Percentiles rank a stretch among this genome's conserved stretches.
These are phyloP conservation scores for Hanseniaspora lachancei DNA, from an alignment of 805 yeast genomes.

Conservation along the genomic window DNA sequence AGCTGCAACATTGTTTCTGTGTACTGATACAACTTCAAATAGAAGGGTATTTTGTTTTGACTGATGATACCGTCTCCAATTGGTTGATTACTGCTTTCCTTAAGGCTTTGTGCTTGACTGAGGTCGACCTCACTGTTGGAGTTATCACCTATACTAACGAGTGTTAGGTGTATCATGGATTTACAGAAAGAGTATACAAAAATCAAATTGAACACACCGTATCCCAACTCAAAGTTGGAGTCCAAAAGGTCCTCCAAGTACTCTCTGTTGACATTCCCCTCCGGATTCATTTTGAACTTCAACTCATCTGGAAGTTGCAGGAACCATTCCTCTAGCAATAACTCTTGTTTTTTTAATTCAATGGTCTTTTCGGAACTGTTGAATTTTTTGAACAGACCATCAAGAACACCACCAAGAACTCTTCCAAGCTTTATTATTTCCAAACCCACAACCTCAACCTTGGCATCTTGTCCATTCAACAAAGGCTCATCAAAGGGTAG, in stretches of 20 bases:
- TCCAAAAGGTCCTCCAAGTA: constrained; percentile 16
- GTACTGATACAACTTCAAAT: constrained; percentile 57
- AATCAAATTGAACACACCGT: constrained; percentile 41
- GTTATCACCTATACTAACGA: constrained; percentile 36
- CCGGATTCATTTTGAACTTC: constrained; percentile 50
- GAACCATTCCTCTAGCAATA: constrained; percentile 68
- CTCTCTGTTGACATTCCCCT: constrained; percentile 31
- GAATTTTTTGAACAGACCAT: constrained; percentile 51
- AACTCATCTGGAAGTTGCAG: constrained; percentile 49
- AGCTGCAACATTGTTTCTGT: constrained; percentile 46
- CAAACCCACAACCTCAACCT: constrained; percentile 39
- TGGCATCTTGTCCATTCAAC: constrained; percentile 30
- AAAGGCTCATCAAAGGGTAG: constrained; percentile 50
- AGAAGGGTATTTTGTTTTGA: constrained; percentile 36
- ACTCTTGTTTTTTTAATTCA: constrained; percentile 37
- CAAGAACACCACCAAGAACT: constrained; percentile 60
- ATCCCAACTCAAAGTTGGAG: constrained; percentile 18
- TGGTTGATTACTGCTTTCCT: background rate
- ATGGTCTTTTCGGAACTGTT: constrained; percentile 21
- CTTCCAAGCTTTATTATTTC: constrained; percentile 56
- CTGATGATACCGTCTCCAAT: constrained; percentile 8
- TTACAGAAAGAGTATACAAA: constrained; percentile 50
- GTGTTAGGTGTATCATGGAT: constrained; percentile 51
- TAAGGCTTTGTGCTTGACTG: constrained; percentile 32
- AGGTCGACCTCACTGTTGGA: constrained; percentile 16